A percentile compares a stretch with the other conserved stretches of the same genome.
These are phyloP conservation scores for Onygenales sp. DNA, from an alignment of 2,329 filamentous ascomycete genomes.

Conservation along the genomic window DNA sequence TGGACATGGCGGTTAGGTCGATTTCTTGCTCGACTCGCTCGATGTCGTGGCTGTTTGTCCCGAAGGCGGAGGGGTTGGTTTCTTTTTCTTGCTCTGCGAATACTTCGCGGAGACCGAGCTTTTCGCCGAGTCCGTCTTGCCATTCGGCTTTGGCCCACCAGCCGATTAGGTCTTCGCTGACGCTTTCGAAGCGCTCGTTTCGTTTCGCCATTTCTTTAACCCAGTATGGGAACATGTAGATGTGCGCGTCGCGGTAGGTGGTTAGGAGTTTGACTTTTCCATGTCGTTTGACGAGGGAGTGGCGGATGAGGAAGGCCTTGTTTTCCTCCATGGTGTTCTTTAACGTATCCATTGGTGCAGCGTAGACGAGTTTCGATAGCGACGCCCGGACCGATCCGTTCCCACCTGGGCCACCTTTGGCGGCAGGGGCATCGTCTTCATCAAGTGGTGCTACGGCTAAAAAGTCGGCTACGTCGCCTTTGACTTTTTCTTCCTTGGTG, in stretches of 20 bases:
- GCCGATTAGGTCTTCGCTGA: slow-evolving; percentile 83
- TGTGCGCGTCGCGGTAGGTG: slow-evolving; percentile 79
- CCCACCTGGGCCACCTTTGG: slow-evolving; percentile 37
- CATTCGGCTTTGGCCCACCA: slow-evolving; percentile 95
- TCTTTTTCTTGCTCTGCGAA: slow-evolving; percentile 39
- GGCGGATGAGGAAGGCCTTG: slow-evolving; percentile 57
- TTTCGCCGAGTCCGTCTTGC: slow-evolving; percentile 71
- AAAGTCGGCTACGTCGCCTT: slow-evolving; percentile 89
- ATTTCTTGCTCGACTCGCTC: slow-evolving; percentile 43
- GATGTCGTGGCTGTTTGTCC: slow-evolving; percentile 28
- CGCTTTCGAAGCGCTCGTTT: slow-evolving; percentile 75
- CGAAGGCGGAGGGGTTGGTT: slow-evolving; percentile 30
- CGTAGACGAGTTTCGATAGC: slow-evolving; percentile 71
- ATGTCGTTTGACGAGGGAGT: slow-evolving; percentile 65
- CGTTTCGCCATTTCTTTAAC: slow-evolving; percentile 70
- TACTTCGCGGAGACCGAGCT: slow-evolving; percentile 62
- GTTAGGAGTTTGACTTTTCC: slow-evolving; percentile 70
- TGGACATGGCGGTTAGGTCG: slow-evolving; percentile 44
- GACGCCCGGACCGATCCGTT: slow-evolving; percentile 56
- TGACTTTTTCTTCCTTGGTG: slow-evolving; percentile 57
- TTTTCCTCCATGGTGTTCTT: slow-evolving; percentile 73
- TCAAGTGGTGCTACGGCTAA: slow-evolving; percentile 66
- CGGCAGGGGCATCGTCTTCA: slow-evolving; percentile 38
- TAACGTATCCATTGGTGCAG: slow-evolving; percentile 78
- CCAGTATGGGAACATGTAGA: slow-evolving; percentile 92